These are phyloP conservation scores for Fusarium subtropicale DNA, from an alignment of 2,329 filamentous ascomycete genomes.

Conservation along the genomic window DNA sequence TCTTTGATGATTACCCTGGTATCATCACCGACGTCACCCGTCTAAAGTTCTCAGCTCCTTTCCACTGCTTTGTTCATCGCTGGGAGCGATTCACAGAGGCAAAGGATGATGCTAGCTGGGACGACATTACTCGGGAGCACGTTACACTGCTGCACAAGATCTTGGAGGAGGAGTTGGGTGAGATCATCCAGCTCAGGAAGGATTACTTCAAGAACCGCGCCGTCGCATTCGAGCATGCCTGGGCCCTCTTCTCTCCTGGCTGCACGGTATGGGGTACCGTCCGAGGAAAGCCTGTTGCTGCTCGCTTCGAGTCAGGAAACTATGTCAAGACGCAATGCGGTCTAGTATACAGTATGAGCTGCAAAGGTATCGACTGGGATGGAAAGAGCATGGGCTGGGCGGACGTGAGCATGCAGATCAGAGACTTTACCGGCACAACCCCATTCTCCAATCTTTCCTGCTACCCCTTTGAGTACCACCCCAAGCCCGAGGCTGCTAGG, in stretches of 20 bases:
- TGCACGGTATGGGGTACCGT: slow-evolving; percentile 55
- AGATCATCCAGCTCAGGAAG: slow-evolving; percentile 61
- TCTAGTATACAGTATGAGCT: slow-evolving; percentile 55
- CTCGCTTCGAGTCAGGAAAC: slow-evolving; percentile 53
- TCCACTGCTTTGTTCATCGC: slow-evolving; percentile 73
- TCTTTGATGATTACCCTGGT: slow-evolving; percentile 69
- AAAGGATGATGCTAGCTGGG: slow-evolving; percentile 55
- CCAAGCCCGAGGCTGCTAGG: slow-evolving; percentile 52
- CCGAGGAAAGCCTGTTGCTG: slow-evolving; percentile 55
- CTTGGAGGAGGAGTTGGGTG: slow-evolving; percentile 63
- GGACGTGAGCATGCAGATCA: slow-evolving; percentile 51
- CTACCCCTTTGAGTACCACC: slow-evolving; percentile 60
- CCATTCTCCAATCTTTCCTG: slow-evolving; percentile 58
- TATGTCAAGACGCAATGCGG: slow-evolving; percentile 55
- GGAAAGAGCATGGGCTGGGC: slow-evolving; percentile 60
- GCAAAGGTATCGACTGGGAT: slow-evolving; percentile 61
- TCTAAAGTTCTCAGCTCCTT: slow-evolving; percentile 70
- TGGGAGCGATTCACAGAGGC: slow-evolving; percentile 64
- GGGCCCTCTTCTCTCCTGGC: slow-evolving; percentile 65
- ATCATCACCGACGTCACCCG: slow-evolving; percentile 69
- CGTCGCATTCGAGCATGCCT: slow-evolving; percentile 64
- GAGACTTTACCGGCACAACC: slow-evolving; percentile 58
- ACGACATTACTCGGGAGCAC: slow-evolving; percentile 59
- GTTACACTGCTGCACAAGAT: slow-evolving; percentile 60
- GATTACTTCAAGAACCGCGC: slow-evolving; percentile 66